Percentiles rank a stretch among this genome's conserved stretches.
Conservation (phyloP, 2,329 filamentous ascomycete genomes). For the Rutstroemia sp. region DNA sequence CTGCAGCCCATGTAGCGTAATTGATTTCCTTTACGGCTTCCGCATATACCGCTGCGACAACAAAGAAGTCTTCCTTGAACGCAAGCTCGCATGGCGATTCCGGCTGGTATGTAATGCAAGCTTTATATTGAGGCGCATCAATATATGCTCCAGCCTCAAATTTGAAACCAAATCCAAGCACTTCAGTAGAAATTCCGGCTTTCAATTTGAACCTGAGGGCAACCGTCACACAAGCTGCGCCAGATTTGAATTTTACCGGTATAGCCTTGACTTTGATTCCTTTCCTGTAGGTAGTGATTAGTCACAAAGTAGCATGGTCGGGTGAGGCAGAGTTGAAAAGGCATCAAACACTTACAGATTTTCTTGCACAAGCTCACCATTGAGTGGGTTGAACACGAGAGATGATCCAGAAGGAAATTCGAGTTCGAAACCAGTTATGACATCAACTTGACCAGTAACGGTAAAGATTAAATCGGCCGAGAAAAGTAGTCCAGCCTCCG, state of each 20-base stretch:
- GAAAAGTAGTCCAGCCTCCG: slow-evolving; percentile 10
- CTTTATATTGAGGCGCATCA: slow-evolving; percentile 13
- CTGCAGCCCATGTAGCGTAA: neutral
- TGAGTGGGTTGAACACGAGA: slow-evolving; percentile 11
- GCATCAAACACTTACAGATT: slow-evolving; percentile 9
- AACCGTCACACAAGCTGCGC: slow-evolving; percentile 9
- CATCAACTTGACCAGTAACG: slow-evolving; percentile 7
- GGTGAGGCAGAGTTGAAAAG: neutral
- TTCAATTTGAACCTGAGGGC: slow-evolving; percentile 8
- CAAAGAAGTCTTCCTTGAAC: slow-evolving; percentile 10
- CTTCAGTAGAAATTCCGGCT: slow-evolving; percentile 3
- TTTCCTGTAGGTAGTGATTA: neutral
- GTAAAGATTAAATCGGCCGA: slow-evolving; percentile 6
- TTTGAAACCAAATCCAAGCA: slow-evolving; percentile 6
- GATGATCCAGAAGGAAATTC: slow-evolving; percentile 7
- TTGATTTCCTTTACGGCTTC: neutral
- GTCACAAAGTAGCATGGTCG: neutral
- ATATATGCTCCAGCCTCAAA: slow-evolving; percentile 14
- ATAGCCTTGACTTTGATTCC: slow-evolving; percentile 7
- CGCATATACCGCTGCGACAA: neutral
- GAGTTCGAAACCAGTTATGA: slow-evolving; percentile 12
- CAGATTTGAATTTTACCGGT: slow-evolving; percentile 9
- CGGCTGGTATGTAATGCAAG: slow-evolving; percentile 9
- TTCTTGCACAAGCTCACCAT: slow-evolving; percentile 6
- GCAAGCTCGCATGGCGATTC: slow-evolving; percentile 1